Evolutionary conservation across 2,329 filamentous ascomycete genomes (phyloP).

Genomic region (Tricladium varicosporioides): DNA sequence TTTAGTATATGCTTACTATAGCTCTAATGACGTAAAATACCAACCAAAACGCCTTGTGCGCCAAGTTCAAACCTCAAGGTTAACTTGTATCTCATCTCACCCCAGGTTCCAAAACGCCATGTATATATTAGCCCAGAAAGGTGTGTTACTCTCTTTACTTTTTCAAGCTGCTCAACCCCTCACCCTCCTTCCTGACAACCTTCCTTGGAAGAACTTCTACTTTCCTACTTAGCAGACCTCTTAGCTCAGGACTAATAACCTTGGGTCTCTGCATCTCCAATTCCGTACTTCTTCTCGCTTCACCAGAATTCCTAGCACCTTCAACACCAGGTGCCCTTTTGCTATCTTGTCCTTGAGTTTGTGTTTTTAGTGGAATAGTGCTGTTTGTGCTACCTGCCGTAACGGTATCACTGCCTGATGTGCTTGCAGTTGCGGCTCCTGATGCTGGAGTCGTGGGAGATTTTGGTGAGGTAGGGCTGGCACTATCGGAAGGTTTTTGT

Average conservation of each 20-base stretch:
- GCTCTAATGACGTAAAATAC: no score
- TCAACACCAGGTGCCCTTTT: conserved; percentile 5
- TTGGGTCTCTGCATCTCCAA: conserved; percentile 36
- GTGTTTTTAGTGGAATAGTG: not conserved
- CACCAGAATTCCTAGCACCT: not conserved
- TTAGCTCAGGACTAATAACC: conserved; percentile 62
- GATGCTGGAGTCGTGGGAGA: conserved; percentile 6
- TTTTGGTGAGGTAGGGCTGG: not conserved
- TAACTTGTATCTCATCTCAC: no score
- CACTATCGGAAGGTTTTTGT: conserved; percentile 1
- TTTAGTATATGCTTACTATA: no score
- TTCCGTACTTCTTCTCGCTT: conserved; percentile 21
- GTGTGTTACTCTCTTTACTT: not conserved
- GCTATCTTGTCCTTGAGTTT: conserved; percentile 17
- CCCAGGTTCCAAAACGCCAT: no score
- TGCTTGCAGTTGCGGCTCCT: conserved; percentile 22
- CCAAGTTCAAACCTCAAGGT: no score
- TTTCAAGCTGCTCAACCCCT: conserved; percentile 23
- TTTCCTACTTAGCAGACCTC: conserved; percentile 59
- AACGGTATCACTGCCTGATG: conserved; percentile 37
- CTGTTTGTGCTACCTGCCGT: conserved; percentile 27
- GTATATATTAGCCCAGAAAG: no score
- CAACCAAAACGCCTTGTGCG: no score
- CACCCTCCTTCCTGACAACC: conserved; percentile 33
- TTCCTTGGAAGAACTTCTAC: conserved; percentile 39